Percentiles rank a stretch among this genome's conserved stretches.
These are phyloP conservation scores for Fusarium miscanthi DNA, from an alignment of 2,329 filamentous ascomycete genomes.

Conservation along the genomic window DNA sequence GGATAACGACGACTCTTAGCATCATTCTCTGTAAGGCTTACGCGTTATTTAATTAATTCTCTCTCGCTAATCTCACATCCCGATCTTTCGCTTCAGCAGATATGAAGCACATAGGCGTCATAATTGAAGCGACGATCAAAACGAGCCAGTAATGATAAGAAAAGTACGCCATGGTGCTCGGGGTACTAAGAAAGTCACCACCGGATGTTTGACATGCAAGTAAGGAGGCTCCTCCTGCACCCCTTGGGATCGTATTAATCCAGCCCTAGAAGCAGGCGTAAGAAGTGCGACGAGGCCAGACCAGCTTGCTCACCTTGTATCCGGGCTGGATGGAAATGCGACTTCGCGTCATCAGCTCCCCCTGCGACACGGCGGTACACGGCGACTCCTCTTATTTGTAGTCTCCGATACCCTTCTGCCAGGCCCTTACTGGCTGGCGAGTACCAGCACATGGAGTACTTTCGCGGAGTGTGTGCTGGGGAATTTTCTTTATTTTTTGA, in stretches of 20 bases:
- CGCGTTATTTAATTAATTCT: not conserved
- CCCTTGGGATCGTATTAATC: accelerated
- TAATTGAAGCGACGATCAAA: accelerated
- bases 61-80: not conserved
- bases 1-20: not conserved
- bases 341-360: not conserved
- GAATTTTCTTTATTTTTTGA: not conserved
- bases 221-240: accelerated
- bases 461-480: not conserved
- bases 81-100: accelerated
- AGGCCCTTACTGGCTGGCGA: not conserved
- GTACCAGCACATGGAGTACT: not conserved
- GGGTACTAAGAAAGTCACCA: not conserved
- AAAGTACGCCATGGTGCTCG: not conserved
- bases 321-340: not conserved
- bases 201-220: not conserved
- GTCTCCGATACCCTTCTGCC: not conserved
- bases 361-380: not conserved
- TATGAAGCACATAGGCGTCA: too few relatives aligned
- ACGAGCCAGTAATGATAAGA: not conserved
- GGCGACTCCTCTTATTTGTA: not conserved
- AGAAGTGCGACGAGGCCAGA: not conserved
- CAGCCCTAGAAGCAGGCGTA: not conserved
- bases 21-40: not conserved
- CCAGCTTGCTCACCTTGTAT: not conserved